Evolutionary conservation across 352 stramenopile species (phyloP).

Genomic region (Pythium vanterpoolii): DNA sequence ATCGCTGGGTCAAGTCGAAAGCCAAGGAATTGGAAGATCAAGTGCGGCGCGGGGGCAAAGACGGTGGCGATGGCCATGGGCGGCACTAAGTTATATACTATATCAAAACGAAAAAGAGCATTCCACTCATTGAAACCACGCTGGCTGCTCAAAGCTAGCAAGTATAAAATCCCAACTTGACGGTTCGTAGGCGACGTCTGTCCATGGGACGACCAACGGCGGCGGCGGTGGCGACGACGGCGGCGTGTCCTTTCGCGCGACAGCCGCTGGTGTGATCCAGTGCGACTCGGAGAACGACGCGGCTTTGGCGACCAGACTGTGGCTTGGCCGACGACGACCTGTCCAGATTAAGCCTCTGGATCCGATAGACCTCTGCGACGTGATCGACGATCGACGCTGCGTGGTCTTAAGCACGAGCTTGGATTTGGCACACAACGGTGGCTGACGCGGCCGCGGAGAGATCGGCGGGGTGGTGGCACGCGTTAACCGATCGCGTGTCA

Average conservation of each 20-base stretch:
- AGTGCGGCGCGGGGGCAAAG: constrained; percentile 6
- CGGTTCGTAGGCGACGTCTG: constrained; percentile 30
- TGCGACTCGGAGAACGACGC: constrained; percentile 16
- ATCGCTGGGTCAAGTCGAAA: constrained; percentile 16
- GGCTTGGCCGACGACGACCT: not conserved
- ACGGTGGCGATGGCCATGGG: not conserved
- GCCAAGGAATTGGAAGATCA: constrained; percentile 23
- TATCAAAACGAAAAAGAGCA: not conserved
- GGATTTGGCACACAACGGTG: not conserved
- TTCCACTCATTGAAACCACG: constrained; percentile 5
- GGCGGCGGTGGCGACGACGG: not conserved
- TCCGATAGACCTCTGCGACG: not conserved
- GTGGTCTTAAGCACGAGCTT: not conserved
- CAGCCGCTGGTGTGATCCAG: not conserved
- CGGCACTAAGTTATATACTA: constrained; percentile 3
- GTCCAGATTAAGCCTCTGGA: not conserved
- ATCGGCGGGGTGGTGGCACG: not conserved
- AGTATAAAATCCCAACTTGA: constrained; percentile 43
- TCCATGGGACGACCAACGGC: constrained; percentile 29
- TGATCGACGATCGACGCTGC: constrained; percentile 6
- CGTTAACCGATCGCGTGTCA: constrained; percentile 16
- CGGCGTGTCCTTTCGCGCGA: not conserved
- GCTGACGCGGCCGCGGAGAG: not conserved
- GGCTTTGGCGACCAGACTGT: constrained; percentile 1
- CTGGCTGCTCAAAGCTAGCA: constrained; percentile 33